phyloP scores from a whole-genome alignment of 139 green algal species.

The Volvox africanus region DNA sequence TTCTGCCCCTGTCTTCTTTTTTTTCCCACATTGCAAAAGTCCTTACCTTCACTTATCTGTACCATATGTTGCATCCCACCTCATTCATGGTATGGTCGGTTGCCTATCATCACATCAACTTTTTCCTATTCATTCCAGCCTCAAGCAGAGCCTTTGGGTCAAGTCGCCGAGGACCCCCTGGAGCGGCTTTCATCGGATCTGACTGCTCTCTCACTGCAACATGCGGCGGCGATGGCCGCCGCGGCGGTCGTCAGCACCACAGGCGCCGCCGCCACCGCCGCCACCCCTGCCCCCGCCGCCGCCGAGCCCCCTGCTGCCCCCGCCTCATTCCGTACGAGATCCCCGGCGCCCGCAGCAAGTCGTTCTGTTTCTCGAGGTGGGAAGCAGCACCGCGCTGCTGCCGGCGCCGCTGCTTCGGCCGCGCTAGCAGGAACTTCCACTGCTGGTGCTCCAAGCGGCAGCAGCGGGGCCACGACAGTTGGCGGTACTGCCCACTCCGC shows the following conservation, averaged over 20 bases:
- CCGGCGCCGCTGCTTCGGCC: not conserved
- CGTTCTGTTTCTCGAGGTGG: not conserved
- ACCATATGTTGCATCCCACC: too few species aligned
- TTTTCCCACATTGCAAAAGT: too few species aligned
- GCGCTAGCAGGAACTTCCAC: not conserved
- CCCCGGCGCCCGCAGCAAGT: too few species aligned
- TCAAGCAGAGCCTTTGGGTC: slow-evolving; percentile 24
- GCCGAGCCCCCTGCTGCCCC: not conserved
- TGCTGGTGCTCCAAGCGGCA: not conserved
- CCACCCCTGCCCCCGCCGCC: not conserved
- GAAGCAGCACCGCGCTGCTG: not conserved
- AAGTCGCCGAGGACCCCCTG: slow-evolving; percentile 21
- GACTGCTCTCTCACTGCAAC: slow-evolving; percentile 25
- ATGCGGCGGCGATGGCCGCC: slow-evolving; percentile 2
- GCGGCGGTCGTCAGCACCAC: not conserved
- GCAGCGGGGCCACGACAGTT: not conserved
- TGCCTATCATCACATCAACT: too few species aligned
- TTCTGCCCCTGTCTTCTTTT: too few species aligned
- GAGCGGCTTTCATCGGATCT: slow-evolving; percentile 40
- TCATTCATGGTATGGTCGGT: too few species aligned
- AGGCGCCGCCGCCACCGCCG: not conserved
- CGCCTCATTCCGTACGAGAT: not conserved
- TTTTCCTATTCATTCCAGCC: not conserved
- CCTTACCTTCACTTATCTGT: too few species aligned
- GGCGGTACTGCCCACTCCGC: not conserved